These are phyloP conservation scores for Lasiosphaeria miniovina DNA, from an alignment of 495 filamentous ascomycete species.

Conservation along the genomic window DNA sequence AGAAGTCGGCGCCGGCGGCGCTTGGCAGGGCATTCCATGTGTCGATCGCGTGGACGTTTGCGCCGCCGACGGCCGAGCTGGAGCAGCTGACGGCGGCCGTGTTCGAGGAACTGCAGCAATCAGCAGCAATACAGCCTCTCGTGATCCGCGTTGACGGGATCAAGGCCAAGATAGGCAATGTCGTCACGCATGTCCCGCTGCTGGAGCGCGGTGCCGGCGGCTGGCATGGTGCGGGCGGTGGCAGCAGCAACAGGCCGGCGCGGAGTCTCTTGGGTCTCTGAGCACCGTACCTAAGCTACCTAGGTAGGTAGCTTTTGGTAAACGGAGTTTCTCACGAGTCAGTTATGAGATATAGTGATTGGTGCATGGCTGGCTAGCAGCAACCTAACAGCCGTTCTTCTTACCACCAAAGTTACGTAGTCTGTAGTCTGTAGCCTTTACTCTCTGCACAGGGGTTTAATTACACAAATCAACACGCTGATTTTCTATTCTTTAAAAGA, in stretches of 20 bases:
- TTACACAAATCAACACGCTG: no score
- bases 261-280: slow-evolving; percentile 17
- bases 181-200: slow-evolving; percentile 56
- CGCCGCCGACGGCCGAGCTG: slow-evolving; percentile 41
- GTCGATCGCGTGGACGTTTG: slow-evolving; percentile 74
- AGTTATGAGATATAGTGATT: no score
- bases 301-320: no score
- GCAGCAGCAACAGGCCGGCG: slow-evolving; percentile 8
- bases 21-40: slow-evolving; percentile 64
- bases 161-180: slow-evolving; percentile 79
- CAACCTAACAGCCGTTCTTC: no score
- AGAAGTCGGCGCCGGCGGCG: neutral
- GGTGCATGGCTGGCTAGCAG: no score
- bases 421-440: no score
- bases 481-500: no score
- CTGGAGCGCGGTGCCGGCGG: slow-evolving; percentile 16
- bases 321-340: no score
- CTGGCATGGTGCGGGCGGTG: neutral
- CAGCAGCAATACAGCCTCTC: slow-evolving; percentile 19
- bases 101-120: slow-evolving; percentile 15
- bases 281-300: no score
- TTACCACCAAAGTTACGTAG: no score
- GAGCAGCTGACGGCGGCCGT: slow-evolving; percentile 28
- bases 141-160: slow-evolving; percentile 47
- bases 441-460: neutral